phyloP scores from a whole-genome alignment of 139 green algal genomes.

The Chlamydomonas sp. region DNA sequence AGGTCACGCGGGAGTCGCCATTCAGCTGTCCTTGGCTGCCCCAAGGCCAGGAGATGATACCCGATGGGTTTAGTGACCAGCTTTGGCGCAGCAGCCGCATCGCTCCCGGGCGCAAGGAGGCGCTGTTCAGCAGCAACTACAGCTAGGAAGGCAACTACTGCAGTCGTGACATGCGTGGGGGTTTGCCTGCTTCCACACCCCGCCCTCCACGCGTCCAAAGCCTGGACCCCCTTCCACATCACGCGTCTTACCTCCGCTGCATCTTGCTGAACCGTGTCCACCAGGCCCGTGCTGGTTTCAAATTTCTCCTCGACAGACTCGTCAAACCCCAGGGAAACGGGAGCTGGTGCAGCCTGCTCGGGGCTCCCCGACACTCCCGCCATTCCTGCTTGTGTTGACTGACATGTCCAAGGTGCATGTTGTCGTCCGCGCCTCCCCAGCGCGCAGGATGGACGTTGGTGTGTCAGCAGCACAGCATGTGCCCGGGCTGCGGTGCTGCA shows the following conservation, averaged over 20 bases:
- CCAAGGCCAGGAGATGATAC: no score
- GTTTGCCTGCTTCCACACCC: neutral
- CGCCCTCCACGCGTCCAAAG: neutral
- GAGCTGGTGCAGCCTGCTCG: no score
- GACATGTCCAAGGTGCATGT: no score
- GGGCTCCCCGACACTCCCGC: no score
- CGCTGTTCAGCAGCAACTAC: neutral
- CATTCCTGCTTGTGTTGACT: no score
- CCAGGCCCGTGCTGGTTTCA: constrained; percentile 59
- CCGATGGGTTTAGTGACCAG: neutral
- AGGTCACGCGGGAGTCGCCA: no score
- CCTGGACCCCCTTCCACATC: neutral
- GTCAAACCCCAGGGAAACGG: no score
- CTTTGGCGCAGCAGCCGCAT: neutral
- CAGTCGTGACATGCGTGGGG: neutral
- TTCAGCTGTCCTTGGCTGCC: no score
- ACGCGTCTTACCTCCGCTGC: constrained; percentile 56
- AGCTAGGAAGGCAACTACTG: neutral
- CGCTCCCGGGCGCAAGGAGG: neutral
- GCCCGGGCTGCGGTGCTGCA: no score
- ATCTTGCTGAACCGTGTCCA: constrained; percentile 67
- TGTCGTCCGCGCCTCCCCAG: no score
- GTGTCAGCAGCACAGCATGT: no score
- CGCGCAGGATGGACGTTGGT: no score
- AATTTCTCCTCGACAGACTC: constrained; percentile 58